Base-by-base conservation (phyloP, 495 filamentous ascomycete genomes). In the Aspergillus bridgeri region DNA sequence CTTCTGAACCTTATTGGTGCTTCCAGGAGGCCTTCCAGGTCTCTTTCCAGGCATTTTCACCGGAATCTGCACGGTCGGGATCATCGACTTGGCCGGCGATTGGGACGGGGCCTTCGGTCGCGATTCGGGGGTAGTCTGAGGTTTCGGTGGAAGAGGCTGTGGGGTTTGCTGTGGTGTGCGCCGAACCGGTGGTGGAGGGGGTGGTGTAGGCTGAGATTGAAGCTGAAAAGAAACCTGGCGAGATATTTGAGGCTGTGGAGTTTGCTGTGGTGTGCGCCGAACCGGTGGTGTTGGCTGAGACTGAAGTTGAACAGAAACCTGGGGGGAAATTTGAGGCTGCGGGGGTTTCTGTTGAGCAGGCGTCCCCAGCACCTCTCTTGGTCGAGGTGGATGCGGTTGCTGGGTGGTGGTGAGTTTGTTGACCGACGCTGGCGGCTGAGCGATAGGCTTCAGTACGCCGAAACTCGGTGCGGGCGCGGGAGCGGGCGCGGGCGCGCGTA, bases 11-110 rank as follows among this genome's bases (percentile, higher is more conserved):
- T 51, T 48, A 56, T 67, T 45, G 67, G 33, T 38, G 9, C 33
- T 66, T 11, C 65, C 59, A 6, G 70, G 53, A 38, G 65, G 50
- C 42, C 58, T 55, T 27, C 53, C 59, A 45, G 23, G 47, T 22
- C 54, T 49, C 47, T 57, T 57, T n/a, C 59, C 60, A 7, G 53
- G n/a, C 60, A 60, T 62, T 8, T 22, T 33, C 5, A 15, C 42
- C 24, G 47, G 18, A 22, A 43, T 23, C 22, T 45, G 51, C 29
- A 53, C 48, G 33, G 33, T 44, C 48, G 49, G 21, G 15, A 29
- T 42, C n/a, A 21, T 3, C 42, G 19, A 2, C 21, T 52, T 27
- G 6, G 42, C 49, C 25, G 6, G n/a, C 13, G 29, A 27, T 20
- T 54, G 42, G 3, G 13, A n/a, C 29, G 38, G 48, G 24, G 48